Evolutionary conservation across 495 filamentous ascomycete species (phyloP), one percentile per base, ranked within the genome.

Genomic region (Podospora appendiculata): DNA sequence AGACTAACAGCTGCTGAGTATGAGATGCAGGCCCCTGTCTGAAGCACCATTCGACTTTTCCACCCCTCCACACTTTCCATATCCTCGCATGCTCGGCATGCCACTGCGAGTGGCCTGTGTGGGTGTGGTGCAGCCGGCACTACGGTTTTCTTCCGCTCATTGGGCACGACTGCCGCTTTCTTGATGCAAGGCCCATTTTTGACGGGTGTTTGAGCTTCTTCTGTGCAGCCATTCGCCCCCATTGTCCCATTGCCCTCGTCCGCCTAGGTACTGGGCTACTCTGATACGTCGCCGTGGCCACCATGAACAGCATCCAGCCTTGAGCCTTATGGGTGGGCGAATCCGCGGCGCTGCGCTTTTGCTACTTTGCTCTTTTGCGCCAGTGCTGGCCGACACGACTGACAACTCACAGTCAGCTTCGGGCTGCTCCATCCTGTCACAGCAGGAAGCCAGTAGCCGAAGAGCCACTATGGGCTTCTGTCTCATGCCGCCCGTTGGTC

Each of bases 101-200:
- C 41, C 41, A 42, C 12, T 45, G 4, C 0, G 2, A 32, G 17
- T 8, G 43, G 8, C 32, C 32, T 8, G 40, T 46, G 11, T 39
- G n/a, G 19, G 47, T 10, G 41, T 36, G 16, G 39, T 53, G 38
- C 53, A 45, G 54, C 40, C 58, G 34, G 49, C 42, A 57, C 44
- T 32, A 25, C 47, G 45, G 38, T 48, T 48, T 45, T 46, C 34
- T 51, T 39, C 52, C 47, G 44, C 54, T 55, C 51, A 64, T 64
- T 64, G 59, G 61, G 56, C 56, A 52, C 49, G 35, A 39, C 52
- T 58, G 49, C 57, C 32, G 53, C 50, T 33, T 12, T 10, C 14
- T 36, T 49, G 36, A 16, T 45, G 32, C 43, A 32, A 50, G 45
- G 48, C 43, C 48, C 41, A 51, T 51, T 51, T 51, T 56, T 36